A percentile compares a stretch with the other conserved stretches of the same genome.
phyloP scores from a whole-genome alignment of 306 rosid genomes.

The Malus asiatica region DNA sequence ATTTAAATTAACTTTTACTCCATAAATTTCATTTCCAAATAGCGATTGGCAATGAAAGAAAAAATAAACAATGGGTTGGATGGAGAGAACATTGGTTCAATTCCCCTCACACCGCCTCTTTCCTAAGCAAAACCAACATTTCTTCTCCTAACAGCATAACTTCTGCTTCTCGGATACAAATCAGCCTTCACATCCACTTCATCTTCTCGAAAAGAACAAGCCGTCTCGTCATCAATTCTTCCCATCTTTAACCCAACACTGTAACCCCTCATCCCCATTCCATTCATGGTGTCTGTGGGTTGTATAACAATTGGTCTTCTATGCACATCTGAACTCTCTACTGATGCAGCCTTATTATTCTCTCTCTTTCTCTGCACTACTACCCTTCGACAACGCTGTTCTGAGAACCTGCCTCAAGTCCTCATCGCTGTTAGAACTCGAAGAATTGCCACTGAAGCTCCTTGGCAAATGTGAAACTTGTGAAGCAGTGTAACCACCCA shows the following conservation, averaged over 20 bases:
- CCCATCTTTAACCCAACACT: constrained; percentile 33
- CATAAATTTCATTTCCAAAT: not conserved
- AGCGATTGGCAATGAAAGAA: not conserved
- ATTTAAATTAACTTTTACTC: too few species aligned
- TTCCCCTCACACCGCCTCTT: not conserved
- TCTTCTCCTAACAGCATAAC: constrained; percentile 7
- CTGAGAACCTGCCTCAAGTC: not conserved
- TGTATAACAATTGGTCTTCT: constrained; percentile 2
- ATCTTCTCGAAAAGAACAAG: constrained; percentile 42
- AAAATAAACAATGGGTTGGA: not conserved
- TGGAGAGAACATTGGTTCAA: not conserved
- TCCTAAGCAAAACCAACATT: not conserved
- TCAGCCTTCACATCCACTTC: not conserved
- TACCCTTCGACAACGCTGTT: not conserved
- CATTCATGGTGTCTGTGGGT: not conserved
- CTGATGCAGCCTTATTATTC: not conserved
- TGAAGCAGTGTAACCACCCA: not conserved
- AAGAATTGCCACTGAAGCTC: constrained; percentile 10
- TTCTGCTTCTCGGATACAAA: constrained; percentile 28
- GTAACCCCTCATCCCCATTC: constrained; percentile 24
- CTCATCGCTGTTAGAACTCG: not conserved
- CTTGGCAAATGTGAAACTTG: not conserved
- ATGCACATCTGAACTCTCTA: not conserved
- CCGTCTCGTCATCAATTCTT: constrained; percentile 46
- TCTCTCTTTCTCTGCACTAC: not conserved